These are phyloP conservation scores for Magnaporthiopsis rhizophila DNA, from an alignment of 2,329 filamentous ascomycete genomes.

Conservation along the genomic window DNA sequence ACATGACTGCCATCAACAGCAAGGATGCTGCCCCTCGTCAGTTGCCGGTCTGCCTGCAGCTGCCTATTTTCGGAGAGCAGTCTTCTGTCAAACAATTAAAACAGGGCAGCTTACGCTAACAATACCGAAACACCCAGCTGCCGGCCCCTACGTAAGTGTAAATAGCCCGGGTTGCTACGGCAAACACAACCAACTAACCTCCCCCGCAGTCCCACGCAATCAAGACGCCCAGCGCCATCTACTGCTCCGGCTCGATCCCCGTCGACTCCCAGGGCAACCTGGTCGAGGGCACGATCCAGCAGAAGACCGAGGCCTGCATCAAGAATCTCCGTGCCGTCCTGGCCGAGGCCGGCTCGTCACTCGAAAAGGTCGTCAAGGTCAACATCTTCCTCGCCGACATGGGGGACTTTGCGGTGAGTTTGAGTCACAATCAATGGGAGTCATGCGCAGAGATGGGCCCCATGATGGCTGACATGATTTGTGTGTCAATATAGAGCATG, in stretches of 20 bases:
- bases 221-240: conserved; percentile 57
- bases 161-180: background rate
- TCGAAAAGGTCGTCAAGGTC: conserved; percentile 81
- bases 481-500: conserved; percentile 48
- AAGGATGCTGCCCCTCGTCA: conserved; percentile 52
- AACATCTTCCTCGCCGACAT: conserved; percentile 90
- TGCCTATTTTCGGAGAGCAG: background rate
- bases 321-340: conserved; percentile 81
- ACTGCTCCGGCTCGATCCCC: conserved; percentile 66
- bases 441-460: background rate
- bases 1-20: conserved; percentile 42
- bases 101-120: background rate
- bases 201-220: conserved; percentile 44
- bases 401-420: conserved; percentile 66
- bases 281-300: conserved; percentile 49
- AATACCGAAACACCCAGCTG: conserved; percentile 31
- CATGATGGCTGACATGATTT: background rate
- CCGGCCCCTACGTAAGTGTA: conserved; percentile 53
- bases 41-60: conserved; percentile 19
- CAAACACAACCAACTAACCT: background rate
- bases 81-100: background rate
- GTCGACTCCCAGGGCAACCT: conserved; percentile 48
- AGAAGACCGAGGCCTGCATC: conserved; percentile 57
- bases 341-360: conserved; percentile 67
- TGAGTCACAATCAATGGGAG: conserved; percentile 22